A percentile compares a stretch with the other conserved stretches of the same genome.
These are phyloP conservation scores for Cupressus sempervirens DNA, from an alignment of 75 land plant genomes.

Conservation along the genomic window DNA sequence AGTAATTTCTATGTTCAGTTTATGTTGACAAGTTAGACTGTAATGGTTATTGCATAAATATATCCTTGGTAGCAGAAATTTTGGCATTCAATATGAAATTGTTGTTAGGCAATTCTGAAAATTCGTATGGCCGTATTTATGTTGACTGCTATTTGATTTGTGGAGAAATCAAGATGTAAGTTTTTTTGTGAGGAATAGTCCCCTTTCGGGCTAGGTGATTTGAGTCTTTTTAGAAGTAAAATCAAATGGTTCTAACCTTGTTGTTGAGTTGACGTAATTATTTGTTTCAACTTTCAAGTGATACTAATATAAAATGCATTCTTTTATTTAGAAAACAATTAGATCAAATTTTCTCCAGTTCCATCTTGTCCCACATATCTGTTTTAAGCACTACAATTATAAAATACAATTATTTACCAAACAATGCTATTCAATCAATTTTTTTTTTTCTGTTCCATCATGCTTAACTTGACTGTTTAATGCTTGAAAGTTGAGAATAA, in stretches of 20 bases:
- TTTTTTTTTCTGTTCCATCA: no score
- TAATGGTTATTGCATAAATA: not conserved
- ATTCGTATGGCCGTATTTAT: not conserved
- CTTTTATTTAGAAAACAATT: no score
- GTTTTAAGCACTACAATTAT: no score
- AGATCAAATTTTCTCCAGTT: no score
- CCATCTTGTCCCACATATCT: no score
- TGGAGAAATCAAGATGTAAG: not conserved
- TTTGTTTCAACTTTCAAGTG: no score
- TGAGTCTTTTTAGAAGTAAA: no score
- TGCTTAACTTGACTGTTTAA: not conserved
- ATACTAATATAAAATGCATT: no score
- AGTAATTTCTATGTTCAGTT: conserved; percentile 30
- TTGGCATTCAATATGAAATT: not conserved
- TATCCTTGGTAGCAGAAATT: not conserved
- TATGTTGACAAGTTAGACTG: not conserved
- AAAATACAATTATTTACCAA: no score
- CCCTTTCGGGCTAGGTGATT: not conserved
- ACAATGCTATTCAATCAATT: no score
- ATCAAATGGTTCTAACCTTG: no score
- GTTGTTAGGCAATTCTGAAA: not conserved
- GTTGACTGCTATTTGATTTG: not conserved
- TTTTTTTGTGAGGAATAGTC: not conserved
- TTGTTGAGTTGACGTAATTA: no score
- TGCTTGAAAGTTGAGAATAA: not conserved